Conservation (phyloP, 495 filamentous ascomycete species). For the Viridothelium virens region DNA sequence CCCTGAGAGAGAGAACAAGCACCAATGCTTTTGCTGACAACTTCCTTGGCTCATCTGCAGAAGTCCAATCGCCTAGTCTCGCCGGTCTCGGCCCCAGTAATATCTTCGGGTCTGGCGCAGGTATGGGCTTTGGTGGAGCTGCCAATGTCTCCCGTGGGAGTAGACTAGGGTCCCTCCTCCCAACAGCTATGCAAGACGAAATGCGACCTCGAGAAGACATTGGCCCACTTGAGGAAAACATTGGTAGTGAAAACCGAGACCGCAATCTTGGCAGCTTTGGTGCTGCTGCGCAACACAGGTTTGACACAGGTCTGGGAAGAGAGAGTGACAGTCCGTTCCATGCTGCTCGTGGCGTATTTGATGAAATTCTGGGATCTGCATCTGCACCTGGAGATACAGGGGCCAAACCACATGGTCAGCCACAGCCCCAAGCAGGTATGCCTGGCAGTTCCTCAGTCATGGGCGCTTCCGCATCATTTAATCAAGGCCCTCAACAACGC, state of each 20-base stretch:
- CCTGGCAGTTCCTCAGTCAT: neutral
- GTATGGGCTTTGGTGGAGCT: slow-evolving; percentile 48
- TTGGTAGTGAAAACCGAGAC: slow-evolving; percentile 19
- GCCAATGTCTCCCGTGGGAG: slow-evolving; percentile 62
- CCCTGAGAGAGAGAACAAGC: slow-evolving; percentile 38
- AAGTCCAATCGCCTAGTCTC: slow-evolving; percentile 67
- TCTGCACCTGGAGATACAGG: neutral
- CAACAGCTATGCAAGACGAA: slow-evolving; percentile 79
- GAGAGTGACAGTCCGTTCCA: slow-evolving; percentile 60
- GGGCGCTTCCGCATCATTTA: neutral
- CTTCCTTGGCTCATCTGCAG: slow-evolving; percentile 58
- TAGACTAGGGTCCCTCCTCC: slow-evolving; percentile 82
- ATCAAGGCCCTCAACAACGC: neutral
- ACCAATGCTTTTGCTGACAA: slow-evolving; percentile 37
- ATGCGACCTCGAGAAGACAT: slow-evolving; percentile 49
- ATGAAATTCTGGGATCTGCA: slow-evolving; percentile 39
- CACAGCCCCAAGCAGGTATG: slow-evolving; percentile 8
- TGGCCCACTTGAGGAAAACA: slow-evolving; percentile 47
- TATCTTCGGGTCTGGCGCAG: slow-evolving; percentile 39
- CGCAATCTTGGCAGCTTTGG: slow-evolving; percentile 13
- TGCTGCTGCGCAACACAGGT: neutral
- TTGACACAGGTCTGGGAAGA: slow-evolving; percentile 30
- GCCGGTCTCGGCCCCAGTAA: slow-evolving; percentile 45
- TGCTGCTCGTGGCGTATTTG: slow-evolving; percentile 49
- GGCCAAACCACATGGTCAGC: neutral